Conservation (phyloP, 2,329 filamentous ascomycete species). For the Didymella pinodella region DNA sequence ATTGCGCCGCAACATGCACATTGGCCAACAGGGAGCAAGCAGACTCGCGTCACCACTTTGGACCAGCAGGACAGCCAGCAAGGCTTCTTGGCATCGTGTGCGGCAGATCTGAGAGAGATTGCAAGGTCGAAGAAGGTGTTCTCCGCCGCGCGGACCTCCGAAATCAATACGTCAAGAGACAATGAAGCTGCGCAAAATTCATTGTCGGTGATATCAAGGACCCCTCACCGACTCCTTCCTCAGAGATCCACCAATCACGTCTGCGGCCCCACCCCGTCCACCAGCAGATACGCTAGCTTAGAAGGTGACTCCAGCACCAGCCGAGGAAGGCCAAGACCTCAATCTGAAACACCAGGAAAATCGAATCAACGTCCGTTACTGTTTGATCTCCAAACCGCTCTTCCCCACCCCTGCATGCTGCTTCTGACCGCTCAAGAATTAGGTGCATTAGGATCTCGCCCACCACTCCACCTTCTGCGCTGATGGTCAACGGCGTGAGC, state of each 20-base stretch:
- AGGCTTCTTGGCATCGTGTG: not conserved
- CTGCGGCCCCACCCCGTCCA: constrained; percentile 3
- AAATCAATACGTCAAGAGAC: not conserved
- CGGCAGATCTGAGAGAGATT: not conserved
- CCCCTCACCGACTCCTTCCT: constrained; percentile 14
- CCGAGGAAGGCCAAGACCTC: constrained; percentile 12
- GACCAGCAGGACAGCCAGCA: not conserved
- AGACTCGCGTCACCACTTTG: constrained; percentile 1
- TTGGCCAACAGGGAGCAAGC: constrained; percentile 6
- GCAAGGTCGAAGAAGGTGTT: not conserved
- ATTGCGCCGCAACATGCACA: constrained; percentile 10
- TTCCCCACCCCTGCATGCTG: constrained; percentile 18
- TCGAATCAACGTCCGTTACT: constrained; percentile 14
- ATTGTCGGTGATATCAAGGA: constrained; percentile 14
- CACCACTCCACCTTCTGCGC: constrained; percentile 4
- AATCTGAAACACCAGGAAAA: constrained; percentile 22
- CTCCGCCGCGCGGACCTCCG: not conserved
- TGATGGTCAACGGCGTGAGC: constrained; percentile 3
- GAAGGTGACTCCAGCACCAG: constrained; percentile 4
- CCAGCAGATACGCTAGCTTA: constrained; percentile 9
- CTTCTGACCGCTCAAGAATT: constrained; percentile 8
- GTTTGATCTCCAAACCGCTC: constrained; percentile 20
- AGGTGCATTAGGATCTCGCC: constrained; percentile 1
- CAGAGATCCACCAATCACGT: constrained; percentile 6
- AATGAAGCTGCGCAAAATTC: constrained; percentile 1